phyloP scores from a whole-genome alignment of 2,329 filamentous ascomycete genomes.

The Tolypocladium pustulatum region DNA sequence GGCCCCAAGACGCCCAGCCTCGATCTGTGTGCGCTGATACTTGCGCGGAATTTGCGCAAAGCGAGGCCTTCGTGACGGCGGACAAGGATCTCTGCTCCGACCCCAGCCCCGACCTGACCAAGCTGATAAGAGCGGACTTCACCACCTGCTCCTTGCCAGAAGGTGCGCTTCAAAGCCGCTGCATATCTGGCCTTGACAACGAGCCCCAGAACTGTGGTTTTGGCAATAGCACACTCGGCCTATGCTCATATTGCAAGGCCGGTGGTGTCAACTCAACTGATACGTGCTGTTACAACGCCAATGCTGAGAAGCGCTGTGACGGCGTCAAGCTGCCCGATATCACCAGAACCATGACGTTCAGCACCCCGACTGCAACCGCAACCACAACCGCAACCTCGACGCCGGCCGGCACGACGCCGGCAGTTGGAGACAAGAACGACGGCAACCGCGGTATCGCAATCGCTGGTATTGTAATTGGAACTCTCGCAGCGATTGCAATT shows the following conservation, averaged over 20 bases:
- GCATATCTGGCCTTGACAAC: conserved; percentile 67
- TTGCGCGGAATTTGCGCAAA: conserved; percentile 78
- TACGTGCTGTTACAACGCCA: conserved; percentile 81
- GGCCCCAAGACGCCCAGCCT: conserved; percentile 49
- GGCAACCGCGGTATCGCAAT: conserved; percentile 63
- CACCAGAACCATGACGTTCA: conserved; percentile 55
- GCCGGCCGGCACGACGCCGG: conserved; percentile 7
- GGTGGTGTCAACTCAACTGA: conserved; percentile 88
- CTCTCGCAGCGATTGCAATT: conserved; percentile 58
- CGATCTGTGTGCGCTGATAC: conserved; percentile 79
- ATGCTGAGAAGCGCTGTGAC: conserved; percentile 62
- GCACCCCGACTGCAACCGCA: conserved; percentile 33
- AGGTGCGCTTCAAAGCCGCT: conserved; percentile 64
- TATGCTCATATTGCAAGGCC: conserved; percentile 78
- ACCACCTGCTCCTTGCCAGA: conserved; percentile 77
- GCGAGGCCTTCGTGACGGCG: conserved; percentile 74
- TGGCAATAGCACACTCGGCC: conserved; percentile 55
- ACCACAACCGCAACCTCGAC: conserved; percentile 32
- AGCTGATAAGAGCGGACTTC: conserved; percentile 84
- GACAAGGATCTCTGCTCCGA: conserved; percentile 63
- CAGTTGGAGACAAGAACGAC: conserved; percentile 15
- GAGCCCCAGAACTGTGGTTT: conserved; percentile 85
- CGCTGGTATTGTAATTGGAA: conserved; percentile 81
- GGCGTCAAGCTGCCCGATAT: conserved; percentile 71
- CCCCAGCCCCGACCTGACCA: conserved; percentile 52